Evolutionary conservation across 768 basidiomycete species (phyloP), one percentile per base, ranked within the genome.

Genomic region (Auricularia sp.): DNA sequence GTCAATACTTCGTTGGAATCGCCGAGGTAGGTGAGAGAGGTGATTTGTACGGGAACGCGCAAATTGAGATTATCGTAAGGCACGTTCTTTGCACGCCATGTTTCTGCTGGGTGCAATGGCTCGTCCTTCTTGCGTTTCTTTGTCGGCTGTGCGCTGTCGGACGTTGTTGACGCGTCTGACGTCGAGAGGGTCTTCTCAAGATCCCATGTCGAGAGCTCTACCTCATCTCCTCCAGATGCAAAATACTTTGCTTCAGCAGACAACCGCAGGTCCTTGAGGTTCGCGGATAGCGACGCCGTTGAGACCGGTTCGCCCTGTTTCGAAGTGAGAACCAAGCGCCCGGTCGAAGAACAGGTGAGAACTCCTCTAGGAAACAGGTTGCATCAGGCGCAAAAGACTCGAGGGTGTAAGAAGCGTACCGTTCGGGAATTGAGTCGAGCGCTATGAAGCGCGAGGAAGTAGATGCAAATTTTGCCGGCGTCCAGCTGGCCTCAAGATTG

Each of bases 51-150:
- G 0, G 90, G 90, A 68, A 89, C 88, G 14, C 92, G 87, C 16
- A 94, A 81, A 61, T 82, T 83, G 3, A 94, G 79, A 58, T 76
- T 72, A 69, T 94, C 92, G 68, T 92, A 89, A n/a, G 85, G 81
- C 3, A 88, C 74, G 88, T 94, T 94, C 74, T 87, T 89, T 10
- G 91, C 91, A 64, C 92, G 79, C 92, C 92, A 94, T 3, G 87
- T 70, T 76, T 94, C 92, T 0, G 83, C 89, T 0, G 86, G 81
- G 47, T 71, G 64, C 61, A 92, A 82, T 2, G 91, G 70, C 2
- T 78, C 74, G 3, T 85, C 82, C 3, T 75, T 72, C 33, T 65
- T 65, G 33, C 85, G 64, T 62, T 68, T 76, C 73, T 87, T 87
- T 69, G 24, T 67, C 29, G 29, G 29, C 29, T 29, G 29, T 29